phyloP scores from a whole-genome alignment of 352 stramenopile species.

The Halophytophthora polymorphica region DNA sequence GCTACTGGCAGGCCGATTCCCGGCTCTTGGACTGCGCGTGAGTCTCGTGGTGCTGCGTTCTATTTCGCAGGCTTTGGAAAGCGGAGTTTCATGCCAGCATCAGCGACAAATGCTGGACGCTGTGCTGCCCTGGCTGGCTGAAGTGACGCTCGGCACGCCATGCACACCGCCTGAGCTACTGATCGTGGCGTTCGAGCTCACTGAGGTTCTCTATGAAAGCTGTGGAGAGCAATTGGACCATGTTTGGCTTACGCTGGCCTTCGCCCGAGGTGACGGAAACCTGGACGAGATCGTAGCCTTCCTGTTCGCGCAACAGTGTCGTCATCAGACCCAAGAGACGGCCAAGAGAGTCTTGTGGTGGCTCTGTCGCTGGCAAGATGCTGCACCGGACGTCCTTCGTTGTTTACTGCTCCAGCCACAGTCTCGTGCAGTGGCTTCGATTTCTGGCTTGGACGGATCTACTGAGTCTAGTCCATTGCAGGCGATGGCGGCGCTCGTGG shows the following conservation, averaged over 20 bases:
- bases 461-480: constrained; percentile 10
- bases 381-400: constrained; percentile 39
- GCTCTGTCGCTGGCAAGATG: constrained; percentile 59
- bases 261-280: constrained; percentile 17
- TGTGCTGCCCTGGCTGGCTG: constrained; percentile 53
- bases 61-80: constrained; percentile 22
- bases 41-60: constrained; percentile 42
- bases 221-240: constrained; percentile 61
- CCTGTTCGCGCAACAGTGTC: constrained; percentile 43
- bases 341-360: constrained; percentile 61
- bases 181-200: constrained; percentile 53
- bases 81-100: constrained; percentile 32
- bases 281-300: constrained; percentile 19
- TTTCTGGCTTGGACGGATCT: background rate
- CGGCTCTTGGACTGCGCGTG: constrained; percentile 25
- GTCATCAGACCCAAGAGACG: constrained; percentile 27
- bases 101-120: constrained; percentile 48
- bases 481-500: constrained; percentile 23
- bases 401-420: constrained; percentile 10
- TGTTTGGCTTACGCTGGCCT: constrained; percentile 59
- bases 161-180: constrained; percentile 26
- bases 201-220: constrained; percentile 28
- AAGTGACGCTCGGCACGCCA: constrained; percentile 23
- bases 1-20: constrained; percentile 31
- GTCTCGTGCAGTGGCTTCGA: background rate